phyloP scores from a whole-genome alignment of 495 filamentous ascomycete genomes.

The Penicillium antarcticum region DNA sequence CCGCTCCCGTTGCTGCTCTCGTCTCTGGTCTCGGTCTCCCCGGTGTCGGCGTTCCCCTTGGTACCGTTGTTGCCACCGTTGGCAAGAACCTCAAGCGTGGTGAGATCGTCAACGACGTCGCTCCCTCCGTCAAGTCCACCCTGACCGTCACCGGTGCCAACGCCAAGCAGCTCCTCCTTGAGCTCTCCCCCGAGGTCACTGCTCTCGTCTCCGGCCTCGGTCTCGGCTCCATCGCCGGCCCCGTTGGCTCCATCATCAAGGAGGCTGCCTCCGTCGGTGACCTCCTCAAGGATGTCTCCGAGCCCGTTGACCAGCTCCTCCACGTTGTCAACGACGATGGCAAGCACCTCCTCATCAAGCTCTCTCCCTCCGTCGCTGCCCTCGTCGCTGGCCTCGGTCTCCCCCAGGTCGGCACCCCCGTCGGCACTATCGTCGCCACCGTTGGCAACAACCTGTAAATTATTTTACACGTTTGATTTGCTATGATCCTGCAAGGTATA shows the following conservation, averaged over 20 bases:
- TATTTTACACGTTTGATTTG: constrained; percentile 11
- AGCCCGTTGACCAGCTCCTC: constrained; percentile 29
- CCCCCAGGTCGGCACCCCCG: constrained; percentile 26
- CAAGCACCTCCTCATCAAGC: constrained; percentile 34
- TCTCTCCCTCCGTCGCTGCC: constrained; percentile 28
- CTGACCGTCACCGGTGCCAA: constrained; percentile 34
- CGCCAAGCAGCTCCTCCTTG: constrained; percentile 30
- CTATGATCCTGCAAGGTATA: background rate
- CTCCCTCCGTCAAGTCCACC: constrained; percentile 25
- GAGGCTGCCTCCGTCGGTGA: constrained; percentile 34
- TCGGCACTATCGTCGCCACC: constrained; percentile 35
- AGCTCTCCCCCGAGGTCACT: constrained; percentile 31
- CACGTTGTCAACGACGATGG: constrained; percentile 31
- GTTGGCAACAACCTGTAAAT: constrained; percentile 36
- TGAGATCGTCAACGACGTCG: constrained; percentile 32
- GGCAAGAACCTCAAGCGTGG: constrained; percentile 25
- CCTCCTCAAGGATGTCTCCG: constrained; percentile 33
- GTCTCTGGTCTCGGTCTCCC: constrained; percentile 17
- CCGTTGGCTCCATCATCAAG: constrained; percentile 28
- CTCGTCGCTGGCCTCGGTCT: constrained; percentile 40
- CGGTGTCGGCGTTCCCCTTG: constrained; percentile 11
- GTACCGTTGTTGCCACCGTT: constrained; percentile 19
- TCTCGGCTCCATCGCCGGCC: constrained; percentile 22
- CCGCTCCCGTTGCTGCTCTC: constrained; percentile 9
- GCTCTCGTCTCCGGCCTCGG: constrained; percentile 30